Evolutionary conservation across 805 yeast species (phyloP).

Genomic region (Hanseniaspora singularis): DNA sequence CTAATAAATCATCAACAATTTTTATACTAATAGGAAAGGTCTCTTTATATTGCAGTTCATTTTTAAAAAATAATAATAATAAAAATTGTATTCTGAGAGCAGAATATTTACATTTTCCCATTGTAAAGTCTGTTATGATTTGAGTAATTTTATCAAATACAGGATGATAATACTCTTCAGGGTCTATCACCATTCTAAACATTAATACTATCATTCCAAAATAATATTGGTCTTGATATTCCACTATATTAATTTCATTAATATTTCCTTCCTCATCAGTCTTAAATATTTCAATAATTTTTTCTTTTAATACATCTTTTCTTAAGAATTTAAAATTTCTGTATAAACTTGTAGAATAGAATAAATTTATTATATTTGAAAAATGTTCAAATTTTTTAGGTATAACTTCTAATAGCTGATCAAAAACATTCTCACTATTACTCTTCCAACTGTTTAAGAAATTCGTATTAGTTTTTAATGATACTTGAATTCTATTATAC

Average conservation of each 20-base stretch:
- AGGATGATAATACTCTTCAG: constrained; percentile 5
- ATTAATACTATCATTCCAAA: constrained; percentile 4
- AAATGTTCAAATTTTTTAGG: neutral
- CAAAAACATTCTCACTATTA: constrained; percentile 1
- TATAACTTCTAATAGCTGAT: neutral
- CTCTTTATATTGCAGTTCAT: constrained; percentile 7
- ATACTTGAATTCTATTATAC: neutral
- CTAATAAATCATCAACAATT: neutral
- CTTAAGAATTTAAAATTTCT: constrained; percentile 3
- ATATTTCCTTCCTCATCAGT: neutral
- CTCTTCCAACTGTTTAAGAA: constrained; percentile 1
- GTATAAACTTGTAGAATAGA: neutral
- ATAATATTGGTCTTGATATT: constrained; percentile 10
- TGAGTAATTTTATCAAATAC: constrained; percentile 2
- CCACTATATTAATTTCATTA: neutral
- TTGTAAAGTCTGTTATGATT: neutral
- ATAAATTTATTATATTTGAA: neutral
- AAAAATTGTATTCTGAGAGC: neutral
- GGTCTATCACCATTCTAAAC: constrained; percentile 4
- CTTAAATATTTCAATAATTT: constrained; percentile 1
- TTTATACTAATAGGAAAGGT: neutral
- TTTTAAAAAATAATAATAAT: neutral
- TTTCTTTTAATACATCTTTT: neutral
- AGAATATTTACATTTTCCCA: neutral
- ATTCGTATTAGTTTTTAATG: neutral